Evolutionary conservation across 352 stramenopile genomes (phyloP).

Genomic region (Globisporangium heterothallicum): DNA sequence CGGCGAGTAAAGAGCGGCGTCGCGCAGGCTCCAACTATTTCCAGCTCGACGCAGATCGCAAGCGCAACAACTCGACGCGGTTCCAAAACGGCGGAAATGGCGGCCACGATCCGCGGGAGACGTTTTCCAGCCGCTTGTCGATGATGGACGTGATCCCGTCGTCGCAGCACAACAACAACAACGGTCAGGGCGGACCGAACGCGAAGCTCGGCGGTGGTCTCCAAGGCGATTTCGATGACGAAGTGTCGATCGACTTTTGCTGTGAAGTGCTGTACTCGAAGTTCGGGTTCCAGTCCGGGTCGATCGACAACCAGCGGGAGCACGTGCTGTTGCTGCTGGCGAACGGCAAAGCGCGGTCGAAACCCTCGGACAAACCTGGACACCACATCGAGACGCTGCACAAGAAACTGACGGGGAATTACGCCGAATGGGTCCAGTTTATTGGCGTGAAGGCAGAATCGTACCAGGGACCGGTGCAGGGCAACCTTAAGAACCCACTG

Average conservation of each 20-base stretch:
- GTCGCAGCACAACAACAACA: conserved; percentile 24
- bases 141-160: conserved; percentile 60
- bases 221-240: conserved; percentile 66
- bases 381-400: conserved; percentile 51
- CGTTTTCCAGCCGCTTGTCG: conserved; percentile 50
- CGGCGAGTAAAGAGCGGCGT: conserved; percentile 33
- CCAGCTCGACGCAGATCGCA: conserved; percentile 67
- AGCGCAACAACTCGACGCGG: conserved; percentile 51
- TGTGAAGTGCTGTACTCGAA: conserved; percentile 68
- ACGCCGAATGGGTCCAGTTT: conserved; percentile 61
- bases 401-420: conserved; percentile 63
- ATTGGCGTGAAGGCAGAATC: conserved; percentile 25
- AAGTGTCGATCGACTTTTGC: conserved; percentile 67
- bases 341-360: conserved; percentile 60
- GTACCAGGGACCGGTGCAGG: conserved; percentile 34
- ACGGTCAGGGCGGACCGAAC: conserved; percentile 20
- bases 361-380: conserved; percentile 31
- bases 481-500: conserved; percentile 49
- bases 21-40: conserved; percentile 86
- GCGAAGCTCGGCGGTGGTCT: conserved; percentile 32
- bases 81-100: conserved; percentile 22
- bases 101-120: conserved; percentile 32
- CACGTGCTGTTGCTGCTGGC: conserved; percentile 67
- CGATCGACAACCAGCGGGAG: conserved; percentile 72
- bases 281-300: conserved; percentile 71